Conservation (phyloP, 179 eudicot genomes). For the Beta corolliflora region DNA sequence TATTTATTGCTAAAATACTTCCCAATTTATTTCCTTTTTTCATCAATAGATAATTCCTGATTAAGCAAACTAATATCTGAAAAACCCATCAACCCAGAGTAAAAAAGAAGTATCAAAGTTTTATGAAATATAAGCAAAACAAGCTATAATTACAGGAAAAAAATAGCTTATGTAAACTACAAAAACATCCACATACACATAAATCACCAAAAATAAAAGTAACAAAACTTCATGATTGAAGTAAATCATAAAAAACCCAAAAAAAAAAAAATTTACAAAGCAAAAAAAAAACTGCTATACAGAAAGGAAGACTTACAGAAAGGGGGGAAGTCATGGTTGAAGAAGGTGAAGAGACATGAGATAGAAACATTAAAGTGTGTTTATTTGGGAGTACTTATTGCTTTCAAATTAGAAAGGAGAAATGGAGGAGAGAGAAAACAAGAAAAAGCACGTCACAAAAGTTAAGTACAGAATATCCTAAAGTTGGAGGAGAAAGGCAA, state of each 20-base stretch:
- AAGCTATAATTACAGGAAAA: too few relatives aligned
- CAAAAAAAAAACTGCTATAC: neutral
- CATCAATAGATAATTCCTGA: too few relatives aligned
- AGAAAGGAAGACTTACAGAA: slow-evolving; percentile 27
- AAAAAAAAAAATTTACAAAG: neutral
- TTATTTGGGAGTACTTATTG: neutral
- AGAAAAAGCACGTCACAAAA: slow-evolving; percentile 8
- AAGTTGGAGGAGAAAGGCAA: neutral
- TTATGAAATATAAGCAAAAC: too few relatives aligned
- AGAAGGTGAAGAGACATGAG: slow-evolving; percentile 19
- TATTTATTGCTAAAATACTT: neutral
- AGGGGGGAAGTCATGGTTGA: slow-evolving; percentile 27
- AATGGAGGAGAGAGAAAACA: neutral
- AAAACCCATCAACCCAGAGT: too few relatives aligned
- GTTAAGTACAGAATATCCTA: slow-evolving; percentile 25
- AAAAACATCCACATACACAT: too few relatives aligned
- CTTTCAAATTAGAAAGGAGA: neutral
- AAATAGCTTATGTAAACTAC: too few relatives aligned
- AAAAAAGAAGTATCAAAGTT: too few relatives aligned
- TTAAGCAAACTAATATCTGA: too few relatives aligned
- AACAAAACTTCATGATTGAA: too few relatives aligned
- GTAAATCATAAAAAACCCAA: neutral
- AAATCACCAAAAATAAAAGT: too few relatives aligned
- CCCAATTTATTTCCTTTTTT: neutral
- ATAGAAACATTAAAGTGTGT: neutral